Percentiles rank a stretch among this genome's conserved stretches.
Evolutionary conservation across 345 rosid species (phyloP).

Genomic region (Turnera subulata): DNA sequence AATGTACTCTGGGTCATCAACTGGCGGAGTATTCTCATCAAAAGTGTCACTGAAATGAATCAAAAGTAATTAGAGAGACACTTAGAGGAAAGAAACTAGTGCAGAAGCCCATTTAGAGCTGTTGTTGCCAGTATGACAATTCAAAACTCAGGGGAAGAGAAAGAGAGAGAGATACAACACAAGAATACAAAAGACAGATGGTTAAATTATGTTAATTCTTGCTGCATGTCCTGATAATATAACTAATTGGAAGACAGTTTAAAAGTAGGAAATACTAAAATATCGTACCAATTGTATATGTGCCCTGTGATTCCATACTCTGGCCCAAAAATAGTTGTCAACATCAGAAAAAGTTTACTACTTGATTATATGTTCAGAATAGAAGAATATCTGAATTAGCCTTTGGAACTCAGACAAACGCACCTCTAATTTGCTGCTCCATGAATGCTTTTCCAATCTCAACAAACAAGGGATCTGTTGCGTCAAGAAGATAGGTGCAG

Average conservation of each 20-base stretch:
- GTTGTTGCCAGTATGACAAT: background rate
- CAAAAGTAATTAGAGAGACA: slow-evolving; percentile 10
- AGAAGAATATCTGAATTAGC: slow-evolving; percentile 3
- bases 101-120: background rate
- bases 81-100: background rate
- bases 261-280: slow-evolving; percentile 3
- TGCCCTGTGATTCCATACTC: slow-evolving; percentile 65
- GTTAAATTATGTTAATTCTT: background rate
- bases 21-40: slow-evolving; percentile 77
- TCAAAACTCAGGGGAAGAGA: background rate
- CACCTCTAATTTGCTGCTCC: slow-evolving; percentile 52
- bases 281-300: slow-evolving; percentile 64
- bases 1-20: slow-evolving; percentile 59
- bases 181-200: background rate
- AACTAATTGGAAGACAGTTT: background rate
- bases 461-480: slow-evolving; percentile 63
- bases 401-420: slow-evolving; percentile 2
- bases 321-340: slow-evolving; percentile 25
- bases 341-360: slow-evolving; percentile 4
- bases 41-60: slow-evolving; percentile 55
- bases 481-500: slow-evolving; percentile 79
- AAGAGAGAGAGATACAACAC: background rate
- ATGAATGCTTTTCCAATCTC: slow-evolving; percentile 66
- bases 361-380: slow-evolving; percentile 13
- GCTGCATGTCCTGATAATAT: no score